These are phyloP conservation scores for Coemansia javaensis DNA, from an alignment of 192 early-diverging fungal genomes.

Conservation along the genomic window DNA sequence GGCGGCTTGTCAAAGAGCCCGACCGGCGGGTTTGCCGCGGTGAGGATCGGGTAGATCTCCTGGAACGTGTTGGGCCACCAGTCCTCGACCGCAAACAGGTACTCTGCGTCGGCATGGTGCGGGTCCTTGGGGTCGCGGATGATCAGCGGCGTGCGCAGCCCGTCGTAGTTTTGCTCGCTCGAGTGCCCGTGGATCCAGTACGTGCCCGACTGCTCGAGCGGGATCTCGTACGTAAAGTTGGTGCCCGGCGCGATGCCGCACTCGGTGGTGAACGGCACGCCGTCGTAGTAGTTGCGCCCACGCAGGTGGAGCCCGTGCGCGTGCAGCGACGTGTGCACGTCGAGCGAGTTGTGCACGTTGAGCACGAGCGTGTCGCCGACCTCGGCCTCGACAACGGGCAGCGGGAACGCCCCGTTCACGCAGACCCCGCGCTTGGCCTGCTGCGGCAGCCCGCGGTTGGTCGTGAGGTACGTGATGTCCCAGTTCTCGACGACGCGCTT, in stretches of 20 bases:
- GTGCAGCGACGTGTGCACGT: constrained; percentile 62
- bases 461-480: constrained; percentile 22
- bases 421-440: constrained; percentile 17
- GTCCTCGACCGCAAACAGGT: constrained; percentile 59
- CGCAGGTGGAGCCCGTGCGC: constrained; percentile 76
- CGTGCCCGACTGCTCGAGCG: constrained; percentile 64
- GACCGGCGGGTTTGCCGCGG: constrained; percentile 21
- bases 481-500: constrained; percentile 25
- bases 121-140: constrained; percentile 49
- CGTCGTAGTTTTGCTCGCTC: constrained; percentile 70
- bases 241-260: constrained; percentile 64
- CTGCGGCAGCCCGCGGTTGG: constrained; percentile 28
- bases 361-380: constrained; percentile 31
- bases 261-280: constrained; percentile 61
- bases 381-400: constrained; percentile 20
- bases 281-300: constrained; percentile 66
- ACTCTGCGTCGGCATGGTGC: constrained; percentile 66
- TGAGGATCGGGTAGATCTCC: no score
- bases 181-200: constrained; percentile 80
- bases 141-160: constrained; percentile 64
- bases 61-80: no score
- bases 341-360: constrained; percentile 52
- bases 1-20: constrained; percentile 25
- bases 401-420: constrained; percentile 17
- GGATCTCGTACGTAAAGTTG: constrained; percentile 65